A percentile compares a stretch with the other conserved stretches of the same genome.
These are phyloP conservation scores for Linum lewisii DNA, from an alignment of 345 rosid genomes.

Conservation along the genomic window DNA sequence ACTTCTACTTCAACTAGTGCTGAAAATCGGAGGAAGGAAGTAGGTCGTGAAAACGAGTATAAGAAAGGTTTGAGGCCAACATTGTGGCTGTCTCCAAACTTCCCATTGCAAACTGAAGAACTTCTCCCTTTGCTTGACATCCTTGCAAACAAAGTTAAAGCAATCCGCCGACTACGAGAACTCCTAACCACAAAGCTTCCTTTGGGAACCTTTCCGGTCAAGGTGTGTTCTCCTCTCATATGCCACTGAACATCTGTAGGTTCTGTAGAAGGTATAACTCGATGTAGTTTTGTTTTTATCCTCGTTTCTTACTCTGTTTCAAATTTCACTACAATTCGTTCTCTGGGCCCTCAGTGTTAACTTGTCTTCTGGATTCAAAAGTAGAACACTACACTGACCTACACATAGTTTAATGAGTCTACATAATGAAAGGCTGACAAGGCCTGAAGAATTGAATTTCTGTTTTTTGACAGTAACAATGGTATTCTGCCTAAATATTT, in stretches of 20 bases:
- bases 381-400: too few species aligned
- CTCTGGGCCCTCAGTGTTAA: too few species aligned
- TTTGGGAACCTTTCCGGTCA: constrained; percentile 83
- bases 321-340: neutral
- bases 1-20: constrained; percentile 37
- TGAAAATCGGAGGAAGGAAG: constrained; percentile 51
- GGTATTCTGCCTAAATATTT: too few species aligned
- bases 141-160: constrained; percentile 96
- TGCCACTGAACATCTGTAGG: neutral
- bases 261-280: neutral
- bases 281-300: neutral
- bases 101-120: constrained; percentile 87
- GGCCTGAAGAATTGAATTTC: too few species aligned
- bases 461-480: too few species aligned
- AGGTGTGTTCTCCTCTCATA: constrained; percentile 36
- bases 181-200: constrained; percentile 95
- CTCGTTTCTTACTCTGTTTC: neutral
- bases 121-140: constrained; percentile 93
- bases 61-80: constrained; percentile 89
- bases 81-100: constrained; percentile 83
- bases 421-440: too few species aligned
- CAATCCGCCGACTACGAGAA: constrained; percentile 91
- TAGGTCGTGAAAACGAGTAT: constrained; percentile 70
- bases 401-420: too few species aligned
- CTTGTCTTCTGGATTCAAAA: too few species aligned